Conservation (phyloP, 148 eudicot genomes). For the Rhododendron ferrugineum region DNA sequence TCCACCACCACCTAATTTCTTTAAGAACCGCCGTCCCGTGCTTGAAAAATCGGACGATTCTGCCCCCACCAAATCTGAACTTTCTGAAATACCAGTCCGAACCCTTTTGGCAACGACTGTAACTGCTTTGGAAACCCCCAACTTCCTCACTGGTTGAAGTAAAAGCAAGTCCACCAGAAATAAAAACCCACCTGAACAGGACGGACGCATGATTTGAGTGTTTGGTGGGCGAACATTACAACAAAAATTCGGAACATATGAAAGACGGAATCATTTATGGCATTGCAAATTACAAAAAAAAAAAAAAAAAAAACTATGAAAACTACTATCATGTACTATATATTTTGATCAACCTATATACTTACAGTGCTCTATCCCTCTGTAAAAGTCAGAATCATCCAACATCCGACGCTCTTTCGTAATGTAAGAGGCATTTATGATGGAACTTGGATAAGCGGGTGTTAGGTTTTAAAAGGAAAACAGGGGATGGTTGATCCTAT, state of each 20-base stretch:
- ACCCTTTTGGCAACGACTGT: constrained; percentile 48
- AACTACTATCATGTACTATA: neutral
- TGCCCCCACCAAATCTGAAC: constrained; percentile 20
- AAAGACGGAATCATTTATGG: neutral
- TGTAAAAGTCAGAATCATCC: neutral
- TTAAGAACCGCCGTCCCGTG: constrained; percentile 40
- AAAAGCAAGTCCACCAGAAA: constrained; percentile 36
- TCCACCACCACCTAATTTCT: constrained; percentile 47
- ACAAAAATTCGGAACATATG: neutral
- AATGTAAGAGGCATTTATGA: neutral
- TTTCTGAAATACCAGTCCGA: constrained; percentile 28
- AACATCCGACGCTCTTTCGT: neutral
- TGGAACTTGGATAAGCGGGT: neutral
- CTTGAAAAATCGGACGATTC: constrained; percentile 21
- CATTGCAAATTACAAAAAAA: neutral
- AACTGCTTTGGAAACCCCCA: constrained; percentile 43
- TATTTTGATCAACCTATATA: neutral
- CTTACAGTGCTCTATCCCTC: neutral
- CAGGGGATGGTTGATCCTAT: neutral
- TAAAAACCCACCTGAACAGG: constrained; percentile 33
- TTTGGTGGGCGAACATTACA: neutral
- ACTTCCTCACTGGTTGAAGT: constrained; percentile 34
- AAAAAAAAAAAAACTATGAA: neutral
- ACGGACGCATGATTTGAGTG: neutral
- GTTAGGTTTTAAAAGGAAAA: neutral